Evolutionary conservation across 2,329 filamentous ascomycete species (phyloP).

Genomic region (Fonsecaea erecta): DNA sequence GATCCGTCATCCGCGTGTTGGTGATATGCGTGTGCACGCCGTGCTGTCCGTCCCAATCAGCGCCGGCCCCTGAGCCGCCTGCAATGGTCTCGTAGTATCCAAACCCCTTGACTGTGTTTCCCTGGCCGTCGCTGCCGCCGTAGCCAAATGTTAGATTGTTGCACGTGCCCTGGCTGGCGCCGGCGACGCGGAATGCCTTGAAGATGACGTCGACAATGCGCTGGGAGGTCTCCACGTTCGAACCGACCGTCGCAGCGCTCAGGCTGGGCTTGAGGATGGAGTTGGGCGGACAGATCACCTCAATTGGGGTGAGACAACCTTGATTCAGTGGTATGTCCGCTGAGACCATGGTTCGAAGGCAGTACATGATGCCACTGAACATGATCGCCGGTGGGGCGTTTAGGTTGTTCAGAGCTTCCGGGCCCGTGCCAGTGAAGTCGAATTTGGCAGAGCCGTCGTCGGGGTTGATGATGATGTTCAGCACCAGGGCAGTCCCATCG

Average conservation of each 20-base stretch:
- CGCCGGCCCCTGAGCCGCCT: slow-evolving; percentile 74
- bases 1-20: slow-evolving; percentile 81
- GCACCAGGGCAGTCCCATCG: slow-evolving; percentile 45
- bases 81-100: slow-evolving; percentile 84
- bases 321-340: slow-evolving; percentile 44
- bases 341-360: slow-evolving; percentile 39
- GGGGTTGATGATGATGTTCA: slow-evolving; percentile 43
- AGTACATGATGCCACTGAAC: slow-evolving; percentile 45
- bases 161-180: slow-evolving; percentile 39
- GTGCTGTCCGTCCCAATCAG: slow-evolving; percentile 72
- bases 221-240: slow-evolving; percentile 41
- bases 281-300: slow-evolving; percentile 38
- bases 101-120: slow-evolving; percentile 57
- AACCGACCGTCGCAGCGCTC: slow-evolving; percentile 38
- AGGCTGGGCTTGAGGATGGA: slow-evolving; percentile 42
- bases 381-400: slow-evolving; percentile 49
- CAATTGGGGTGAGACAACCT: slow-evolving; percentile 40
- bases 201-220: slow-evolving; percentile 42
- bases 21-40: slow-evolving; percentile 88
- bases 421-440: slow-evolving; percentile 49
- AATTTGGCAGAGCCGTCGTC: slow-evolving; percentile 43
- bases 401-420: slow-evolving; percentile 42
- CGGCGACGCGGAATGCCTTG: slow-evolving; percentile 41
- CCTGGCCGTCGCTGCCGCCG: slow-evolving; percentile 26
- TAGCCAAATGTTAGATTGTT: slow-evolving; percentile 42